These are phyloP conservation scores for Eucalyptus sideroxylon DNA, from an alignment of 345 rosid species.

Conservation along the genomic window DNA sequence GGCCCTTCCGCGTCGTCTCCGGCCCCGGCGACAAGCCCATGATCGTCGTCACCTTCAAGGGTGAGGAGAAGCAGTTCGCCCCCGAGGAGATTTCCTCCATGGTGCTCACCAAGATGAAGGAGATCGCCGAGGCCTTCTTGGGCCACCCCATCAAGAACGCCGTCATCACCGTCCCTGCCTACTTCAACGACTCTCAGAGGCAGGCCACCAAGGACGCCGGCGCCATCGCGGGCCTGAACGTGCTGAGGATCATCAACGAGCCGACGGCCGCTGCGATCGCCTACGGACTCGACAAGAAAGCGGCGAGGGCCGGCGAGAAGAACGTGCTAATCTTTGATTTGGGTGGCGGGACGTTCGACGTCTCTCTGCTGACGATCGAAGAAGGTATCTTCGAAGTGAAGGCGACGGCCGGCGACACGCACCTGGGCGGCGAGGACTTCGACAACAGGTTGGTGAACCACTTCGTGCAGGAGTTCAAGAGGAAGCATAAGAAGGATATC, in stretches of 20 bases:
- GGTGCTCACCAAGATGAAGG: conserved; percentile 7
- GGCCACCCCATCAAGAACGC: not conserved
- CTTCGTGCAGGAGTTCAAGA: not conserved
- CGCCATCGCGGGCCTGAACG: not conserved
- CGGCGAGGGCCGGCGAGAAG: not conserved
- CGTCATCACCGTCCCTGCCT: not conserved
- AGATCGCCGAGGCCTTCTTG: not conserved
- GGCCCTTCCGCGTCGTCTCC: conserved; percentile 8
- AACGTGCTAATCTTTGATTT: not conserved
- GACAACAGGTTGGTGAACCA: not conserved
- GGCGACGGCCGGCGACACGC: not conserved
- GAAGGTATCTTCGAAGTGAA: not conserved
- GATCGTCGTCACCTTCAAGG: conserved; percentile 2
- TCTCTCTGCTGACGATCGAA: not conserved
- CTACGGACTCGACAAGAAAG: not conserved
- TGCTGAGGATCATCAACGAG: not conserved
- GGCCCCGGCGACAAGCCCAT: conserved; percentile 7
- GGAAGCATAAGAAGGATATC: not conserved
- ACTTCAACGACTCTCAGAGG: not conserved
- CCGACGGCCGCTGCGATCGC: not conserved
- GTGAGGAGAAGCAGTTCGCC: conserved; percentile 1
- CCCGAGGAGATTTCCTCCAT: conserved; percentile 5
- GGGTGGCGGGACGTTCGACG: not conserved
- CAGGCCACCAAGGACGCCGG: not conserved
- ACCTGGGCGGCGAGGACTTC: not conserved